phyloP scores from a whole-genome alignment of 2,329 filamentous ascomycete species.

The Boeremia lycopersici region DNA sequence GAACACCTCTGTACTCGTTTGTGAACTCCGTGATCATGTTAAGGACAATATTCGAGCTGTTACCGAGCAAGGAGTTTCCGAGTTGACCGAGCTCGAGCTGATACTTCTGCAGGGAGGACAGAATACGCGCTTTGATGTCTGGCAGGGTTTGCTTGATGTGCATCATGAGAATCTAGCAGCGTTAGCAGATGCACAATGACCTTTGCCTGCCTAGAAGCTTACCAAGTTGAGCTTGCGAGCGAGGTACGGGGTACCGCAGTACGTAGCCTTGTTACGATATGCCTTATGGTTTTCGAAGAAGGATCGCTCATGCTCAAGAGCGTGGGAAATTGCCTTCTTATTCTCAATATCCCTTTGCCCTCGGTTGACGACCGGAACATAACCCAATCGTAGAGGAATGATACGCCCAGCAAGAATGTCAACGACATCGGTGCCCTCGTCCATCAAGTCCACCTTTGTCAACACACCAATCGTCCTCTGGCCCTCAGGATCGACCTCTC shows the following conservation, averaged over 20 bases:
- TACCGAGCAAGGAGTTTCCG: slow-evolving; percentile 93
- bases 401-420: slow-evolving; percentile 98
- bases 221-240: slow-evolving; percentile 93
- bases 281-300: slow-evolving; percentile 99
- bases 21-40: slow-evolving; percentile 99
- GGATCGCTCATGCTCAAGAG: slow-evolving; percentile 90
- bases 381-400: slow-evolving; percentile 91
- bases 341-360: slow-evolving; percentile 98
- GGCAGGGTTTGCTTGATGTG: slow-evolving; percentile 99
- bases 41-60: slow-evolving; percentile 93
- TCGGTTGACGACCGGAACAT: slow-evolving; percentile 96
- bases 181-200: slow-evolving; percentile 31
- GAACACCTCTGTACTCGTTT: slow-evolving; percentile 93
- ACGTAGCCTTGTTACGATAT: slow-evolving; percentile 97
- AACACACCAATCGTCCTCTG: slow-evolving; percentile 98
- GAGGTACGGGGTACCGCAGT: slow-evolving; percentile 97
- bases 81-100: slow-evolving; percentile 77
- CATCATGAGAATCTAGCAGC: slow-evolving; percentile 89
- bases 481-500: slow-evolving; percentile 96
- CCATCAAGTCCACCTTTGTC: slow-evolving; percentile 99
- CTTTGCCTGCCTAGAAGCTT: slow-evolving; percentile 24
- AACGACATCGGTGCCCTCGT: slow-evolving; percentile 96
- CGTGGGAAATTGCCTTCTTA: slow-evolving; percentile 89
- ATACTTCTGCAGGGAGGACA: slow-evolving; percentile 94
- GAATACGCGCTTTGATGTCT: slow-evolving; percentile 96